These are phyloP conservation scores for Diaporthe vexans DNA, from an alignment of 2,329 filamentous ascomycete genomes.

Conservation along the genomic window DNA sequence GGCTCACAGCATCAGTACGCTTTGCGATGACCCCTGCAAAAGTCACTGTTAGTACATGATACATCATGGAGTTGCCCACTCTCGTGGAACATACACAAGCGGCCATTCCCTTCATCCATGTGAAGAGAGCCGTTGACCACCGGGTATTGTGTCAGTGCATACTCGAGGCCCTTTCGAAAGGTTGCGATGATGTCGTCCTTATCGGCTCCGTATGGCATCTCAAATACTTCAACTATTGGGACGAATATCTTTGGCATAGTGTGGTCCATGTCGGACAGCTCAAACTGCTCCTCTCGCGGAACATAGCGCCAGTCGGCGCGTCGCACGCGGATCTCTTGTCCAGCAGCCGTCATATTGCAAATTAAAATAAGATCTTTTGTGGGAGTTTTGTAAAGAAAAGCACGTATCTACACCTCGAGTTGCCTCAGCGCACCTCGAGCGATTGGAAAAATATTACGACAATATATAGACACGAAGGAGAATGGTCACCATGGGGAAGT, in stretches of 20 bases:
- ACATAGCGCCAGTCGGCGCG: slow-evolving; percentile 9
- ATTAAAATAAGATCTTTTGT: background rate
- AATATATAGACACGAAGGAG: background rate
- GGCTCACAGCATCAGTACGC: slow-evolving; percentile 12
- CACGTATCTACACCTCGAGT: background rate
- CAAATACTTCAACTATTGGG: slow-evolving; percentile 26
- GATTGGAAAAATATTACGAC: background rate
- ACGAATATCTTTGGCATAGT: slow-evolving; percentile 26
- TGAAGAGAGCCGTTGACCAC: slow-evolving; percentile 18
- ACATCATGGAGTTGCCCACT: background rate
- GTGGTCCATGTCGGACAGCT: slow-evolving; percentile 27
- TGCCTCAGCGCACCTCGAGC: background rate
- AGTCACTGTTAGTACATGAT: background rate
- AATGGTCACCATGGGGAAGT: background rate
- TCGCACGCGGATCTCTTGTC: slow-evolving; percentile 17
- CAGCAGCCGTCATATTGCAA: slow-evolving; percentile 14
- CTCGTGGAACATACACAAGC: slow-evolving; percentile 15
- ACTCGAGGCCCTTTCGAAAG: slow-evolving; percentile 21
- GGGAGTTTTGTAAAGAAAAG: background rate
- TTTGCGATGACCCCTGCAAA: background rate
- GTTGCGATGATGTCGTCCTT: slow-evolving; percentile 1
- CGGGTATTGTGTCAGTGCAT: slow-evolving; percentile 16
- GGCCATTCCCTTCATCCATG: slow-evolving; percentile 25
- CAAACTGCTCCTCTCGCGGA: slow-evolving; percentile 13
- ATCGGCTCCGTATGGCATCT: slow-evolving; percentile 9